Conservation (phyloP, 129 eudicot species). For the Chrysanthemum seticuspe region DNA sequence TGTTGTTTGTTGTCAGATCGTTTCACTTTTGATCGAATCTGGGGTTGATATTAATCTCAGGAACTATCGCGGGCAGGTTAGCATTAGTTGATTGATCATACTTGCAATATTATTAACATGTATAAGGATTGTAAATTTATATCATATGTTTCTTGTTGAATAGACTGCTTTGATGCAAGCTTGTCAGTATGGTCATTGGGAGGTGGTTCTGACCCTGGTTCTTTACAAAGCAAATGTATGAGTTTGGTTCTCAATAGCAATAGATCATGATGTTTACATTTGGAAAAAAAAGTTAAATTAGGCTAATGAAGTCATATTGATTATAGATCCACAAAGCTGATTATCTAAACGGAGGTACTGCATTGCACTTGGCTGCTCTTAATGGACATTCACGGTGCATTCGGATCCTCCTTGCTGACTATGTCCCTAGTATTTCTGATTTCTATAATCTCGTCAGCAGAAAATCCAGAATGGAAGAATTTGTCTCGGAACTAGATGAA, state of each 20-base stretch:
- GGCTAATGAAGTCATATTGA: slow-evolving; percentile 17
- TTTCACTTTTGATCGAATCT: slow-evolving; percentile 69
- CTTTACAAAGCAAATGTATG: slow-evolving; percentile 87
- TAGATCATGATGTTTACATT: neutral
- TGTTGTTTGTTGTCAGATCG: slow-evolving; percentile 53
- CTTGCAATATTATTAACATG: neutral
- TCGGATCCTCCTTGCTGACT: slow-evolving; percentile 81
- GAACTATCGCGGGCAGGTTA: slow-evolving; percentile 95
- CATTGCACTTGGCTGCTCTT: slow-evolving; percentile 84
- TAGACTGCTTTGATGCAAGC: slow-evolving; percentile 99
- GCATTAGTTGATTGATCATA: neutral
- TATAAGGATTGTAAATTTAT: neutral
- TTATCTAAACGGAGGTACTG: slow-evolving; percentile 88
- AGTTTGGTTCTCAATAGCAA: neutral
- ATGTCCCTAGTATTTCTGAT: slow-evolving; percentile 74
- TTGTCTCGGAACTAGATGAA: slow-evolving; percentile 49
- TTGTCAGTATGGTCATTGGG: slow-evolving; percentile 99
- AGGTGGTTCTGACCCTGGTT: slow-evolving; percentile 86
- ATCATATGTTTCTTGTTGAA: slow-evolving; percentile 18
- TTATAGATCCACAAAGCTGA: slow-evolving; percentile 84
- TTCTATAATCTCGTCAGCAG: slow-evolving; percentile 45
- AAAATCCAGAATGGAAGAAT: slow-evolving; percentile 46
- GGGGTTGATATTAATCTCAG: slow-evolving; percentile 94
- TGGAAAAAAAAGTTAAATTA: neutral
- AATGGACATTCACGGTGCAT: slow-evolving; percentile 91